Evolutionary conservation across 1,284 basidiomycete species (phyloP), one percentile per base, ranked within the genome.

Genomic region (Pyrrhoderma lamaoense): DNA sequence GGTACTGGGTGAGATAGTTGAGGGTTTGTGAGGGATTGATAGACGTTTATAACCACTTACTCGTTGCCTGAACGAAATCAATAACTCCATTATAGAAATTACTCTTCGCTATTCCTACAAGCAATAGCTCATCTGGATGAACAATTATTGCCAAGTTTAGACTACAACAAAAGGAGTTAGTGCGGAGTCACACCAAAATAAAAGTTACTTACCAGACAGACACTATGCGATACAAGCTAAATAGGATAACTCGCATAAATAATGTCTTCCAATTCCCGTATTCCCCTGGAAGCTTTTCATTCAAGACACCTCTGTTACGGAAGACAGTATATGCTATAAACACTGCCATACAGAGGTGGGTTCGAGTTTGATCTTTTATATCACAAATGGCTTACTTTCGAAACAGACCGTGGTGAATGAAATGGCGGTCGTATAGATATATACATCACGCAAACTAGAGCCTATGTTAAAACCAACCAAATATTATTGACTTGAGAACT

Each of bases 11-110:
- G 44, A 22, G 45, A 7, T 35, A 42, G 3, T 13, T 48, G 9
- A 44, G 23, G 13, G 25, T 22, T 23, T 13, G 21, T 42, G 14
- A 25, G 18, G 8, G 8, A 16, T 23, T 31, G 39, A 14, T 18
- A 40, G 8, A 19, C 34, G 5, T 13, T 36, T 27, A 42, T 14
- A 16, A 21, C 11, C 9, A n/a, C 53, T 8, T 14, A 55, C 53
- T 55, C 9, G 53, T 39, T 8, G 53, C 53, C 25, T 55, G 53
- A 18, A 55, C 22, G 27, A 19, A 51, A 27, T 55, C 53, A 9
- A 55, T 55, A 27, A 55, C 53, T 8, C 53, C 53, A 40, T 55
- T 51, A 39, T 47, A 55, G 13, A 55, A 9, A 22, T 55, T 55
- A 43, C 51, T 39, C 34, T 36, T 42, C 4, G 53, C n/a, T 21